A percentile compares a stretch with the other conserved stretches of the same genome.
Conservation (phyloP, 495 filamentous ascomycete species). For the Daldinia loculata region DNA sequence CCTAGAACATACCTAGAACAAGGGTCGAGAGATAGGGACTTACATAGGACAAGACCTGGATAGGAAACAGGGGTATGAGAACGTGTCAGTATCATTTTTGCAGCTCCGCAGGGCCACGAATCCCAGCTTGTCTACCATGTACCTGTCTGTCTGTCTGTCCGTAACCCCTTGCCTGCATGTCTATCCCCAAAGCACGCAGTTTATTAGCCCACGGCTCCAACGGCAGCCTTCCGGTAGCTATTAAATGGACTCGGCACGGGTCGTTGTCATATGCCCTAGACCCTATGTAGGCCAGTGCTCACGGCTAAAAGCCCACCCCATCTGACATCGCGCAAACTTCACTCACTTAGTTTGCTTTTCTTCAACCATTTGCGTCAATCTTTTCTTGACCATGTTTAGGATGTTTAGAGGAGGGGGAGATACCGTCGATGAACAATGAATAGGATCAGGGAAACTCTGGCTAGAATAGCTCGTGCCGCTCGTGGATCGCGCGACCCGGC, state of each 20-base stretch:
- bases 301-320: constrained; percentile 16
- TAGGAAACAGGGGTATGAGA: constrained; percentile 12
- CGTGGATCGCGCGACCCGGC: constrained; percentile 35
- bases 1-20: not conserved
- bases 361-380: not conserved
- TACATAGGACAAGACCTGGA: not conserved
- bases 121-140: not conserved
- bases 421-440: constrained; percentile 45
- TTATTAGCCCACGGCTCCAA: constrained; percentile 37
- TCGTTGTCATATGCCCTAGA: constrained; percentile 24
- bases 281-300: constrained; percentile 7
- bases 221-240: constrained; percentile 37
- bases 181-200: constrained; percentile 15
- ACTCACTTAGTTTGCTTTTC: constrained; percentile 1
- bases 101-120: constrained; percentile 34
- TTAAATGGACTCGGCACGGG: constrained; percentile 31
- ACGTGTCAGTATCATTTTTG: constrained; percentile 21
- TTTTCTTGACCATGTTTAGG: constrained; percentile 27
- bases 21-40: not conserved
- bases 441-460: constrained; percentile 47
- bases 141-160: not conserved
- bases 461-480: constrained; percentile 45
- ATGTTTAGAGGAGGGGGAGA: constrained; percentile 15
- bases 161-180: constrained; percentile 19
- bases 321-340: constrained; percentile 4